Evolutionary conservation across 352 stramenopile genomes (phyloP).

Genomic region (Phytophthora idaei): DNA sequence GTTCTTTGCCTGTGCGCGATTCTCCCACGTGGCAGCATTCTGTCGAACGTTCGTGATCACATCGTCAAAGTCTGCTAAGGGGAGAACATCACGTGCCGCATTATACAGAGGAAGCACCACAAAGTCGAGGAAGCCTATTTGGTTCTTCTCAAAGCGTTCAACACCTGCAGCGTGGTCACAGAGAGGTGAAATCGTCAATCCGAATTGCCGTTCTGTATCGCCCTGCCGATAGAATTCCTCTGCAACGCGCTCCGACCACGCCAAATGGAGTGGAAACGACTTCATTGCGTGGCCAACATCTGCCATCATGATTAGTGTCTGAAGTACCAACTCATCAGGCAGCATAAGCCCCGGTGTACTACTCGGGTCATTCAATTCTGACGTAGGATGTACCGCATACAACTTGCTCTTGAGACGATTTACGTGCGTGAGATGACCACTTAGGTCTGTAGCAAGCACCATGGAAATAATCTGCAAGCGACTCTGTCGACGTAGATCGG

Average conservation of each 20-base stretch:
- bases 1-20: conserved; percentile 8
- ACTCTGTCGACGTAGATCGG: conserved; percentile 54
- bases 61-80: conserved; percentile 47
- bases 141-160: conserved; percentile 66
- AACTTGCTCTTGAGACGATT: conserved; percentile 80
- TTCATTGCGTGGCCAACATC: conserved; percentile 75
- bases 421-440: conserved; percentile 75
- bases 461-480: conserved; percentile 81
- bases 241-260: conserved; percentile 63
- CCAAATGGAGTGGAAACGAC: conserved; percentile 57
- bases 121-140: conserved; percentile 80
- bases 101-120: conserved; percentile 72
- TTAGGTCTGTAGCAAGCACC: conserved; percentile 86
- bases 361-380: conserved; percentile 12
- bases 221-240: conserved; percentile 79
- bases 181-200: conserved; percentile 62
- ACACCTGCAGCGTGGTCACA: conserved; percentile 53
- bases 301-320: conserved; percentile 80
- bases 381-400: conserved; percentile 46
- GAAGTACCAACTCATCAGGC: conserved; percentile 61
- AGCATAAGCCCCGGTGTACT: conserved; percentile 12
- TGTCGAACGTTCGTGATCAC: conserved; percentile 51
- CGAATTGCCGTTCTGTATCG: conserved; percentile 63
- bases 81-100: conserved; percentile 54
- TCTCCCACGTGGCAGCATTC: conserved; percentile 56